Percentiles rank a stretch among this genome's conserved stretches.
These are phyloP conservation scores for Torulaspora indica DNA, from an alignment of 805 yeast species.

Conservation along the genomic window DNA sequence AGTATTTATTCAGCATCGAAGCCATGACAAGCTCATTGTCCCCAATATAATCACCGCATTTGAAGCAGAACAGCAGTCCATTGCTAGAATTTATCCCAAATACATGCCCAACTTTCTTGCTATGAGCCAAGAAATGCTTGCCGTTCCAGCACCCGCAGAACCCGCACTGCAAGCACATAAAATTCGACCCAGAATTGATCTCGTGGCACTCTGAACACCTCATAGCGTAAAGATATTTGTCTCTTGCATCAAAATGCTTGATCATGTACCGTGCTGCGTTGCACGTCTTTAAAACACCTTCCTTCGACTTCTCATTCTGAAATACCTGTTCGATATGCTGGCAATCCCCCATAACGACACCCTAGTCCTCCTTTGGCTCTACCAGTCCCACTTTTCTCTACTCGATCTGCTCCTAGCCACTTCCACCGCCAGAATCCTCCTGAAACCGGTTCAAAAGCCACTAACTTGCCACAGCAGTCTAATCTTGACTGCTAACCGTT, in stretches of 20 bases:
- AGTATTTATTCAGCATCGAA: conserved; percentile 24
- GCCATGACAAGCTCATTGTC: conserved; percentile 44
- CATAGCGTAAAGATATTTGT: conserved; percentile 24
- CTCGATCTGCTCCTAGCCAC: conserved; percentile 1
- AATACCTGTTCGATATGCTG: conserved; percentile 31
- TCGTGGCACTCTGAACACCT: conserved; percentile 31
- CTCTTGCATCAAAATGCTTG: conserved; percentile 19
- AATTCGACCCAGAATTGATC: conserved; percentile 36
- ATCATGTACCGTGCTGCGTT: conserved; percentile 28
- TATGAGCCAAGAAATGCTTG: conserved; percentile 46
- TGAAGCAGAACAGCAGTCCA: conserved; percentile 72
- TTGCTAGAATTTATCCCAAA: conserved; percentile 64
- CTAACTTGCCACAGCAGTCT: not conserved
- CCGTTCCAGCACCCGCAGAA: conserved; percentile 63
- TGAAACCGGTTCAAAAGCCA: not conserved
- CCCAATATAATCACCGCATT: conserved; percentile 67
- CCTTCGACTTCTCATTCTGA: conserved; percentile 33
- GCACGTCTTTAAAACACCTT: conserved; percentile 28
- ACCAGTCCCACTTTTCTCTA: not conserved
- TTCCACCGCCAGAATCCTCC: not conserved
- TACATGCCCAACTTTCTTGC: conserved; percentile 45
- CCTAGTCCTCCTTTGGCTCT: not conserved
- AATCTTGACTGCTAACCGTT: not conserved
- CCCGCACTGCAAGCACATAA: conserved; percentile 74
- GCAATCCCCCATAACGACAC: conserved; percentile 13